phyloP scores from a whole-genome alignment of 345 rosid species.

The Geranium rotundifolium region DNA sequence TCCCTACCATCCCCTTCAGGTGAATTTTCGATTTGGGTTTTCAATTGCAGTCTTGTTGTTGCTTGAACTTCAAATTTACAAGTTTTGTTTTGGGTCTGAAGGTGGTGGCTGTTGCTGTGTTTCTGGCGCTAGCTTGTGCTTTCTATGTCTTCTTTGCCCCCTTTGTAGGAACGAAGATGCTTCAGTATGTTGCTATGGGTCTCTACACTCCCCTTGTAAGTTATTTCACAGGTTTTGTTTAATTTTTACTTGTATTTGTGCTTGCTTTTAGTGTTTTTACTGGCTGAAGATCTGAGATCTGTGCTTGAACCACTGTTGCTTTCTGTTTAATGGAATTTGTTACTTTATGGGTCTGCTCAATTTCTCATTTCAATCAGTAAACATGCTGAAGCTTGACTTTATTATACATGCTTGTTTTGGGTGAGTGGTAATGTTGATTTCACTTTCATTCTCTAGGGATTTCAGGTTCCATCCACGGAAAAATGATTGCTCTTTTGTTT shows the following conservation, averaged over 20 bases:
- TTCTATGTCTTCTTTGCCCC: conserved; percentile 99
- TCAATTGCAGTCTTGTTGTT: background rate
- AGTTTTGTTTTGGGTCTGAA: conserved; percentile 17
- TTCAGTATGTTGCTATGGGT: conserved; percentile 71
- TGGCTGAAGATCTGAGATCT: conserved; percentile 32
- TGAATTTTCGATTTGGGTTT: conserved; percentile 5
- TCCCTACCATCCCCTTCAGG: conserved; percentile 99
- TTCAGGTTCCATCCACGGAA: conserved; percentile 3
- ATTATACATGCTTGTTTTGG: conserved; percentile 1
- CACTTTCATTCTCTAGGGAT: background rate
- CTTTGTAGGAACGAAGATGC: conserved; percentile 72
- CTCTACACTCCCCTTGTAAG: conserved; percentile 95
- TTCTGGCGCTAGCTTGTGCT: conserved; percentile 93
- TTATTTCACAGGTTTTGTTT: conserved; percentile 2
- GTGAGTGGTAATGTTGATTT: conserved; percentile 8
- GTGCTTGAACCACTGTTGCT: conserved; percentile 11
- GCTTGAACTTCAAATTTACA: conserved; percentile 14
- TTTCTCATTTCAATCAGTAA: conserved; percentile 11
- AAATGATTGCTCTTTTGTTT: background rate
- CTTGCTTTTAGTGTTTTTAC: background rate
- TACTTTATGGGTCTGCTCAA: conserved; percentile 8
- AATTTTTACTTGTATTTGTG: conserved; percentile 6
- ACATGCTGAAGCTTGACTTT: conserved; percentile 8
- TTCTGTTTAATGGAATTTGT: conserved; percentile 12
- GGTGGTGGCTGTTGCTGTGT: conserved; percentile 99